These are phyloP conservation scores for Erysimum cheiranthoides DNA, from an alignment of 345 rosid species.

Conservation along the genomic window DNA sequence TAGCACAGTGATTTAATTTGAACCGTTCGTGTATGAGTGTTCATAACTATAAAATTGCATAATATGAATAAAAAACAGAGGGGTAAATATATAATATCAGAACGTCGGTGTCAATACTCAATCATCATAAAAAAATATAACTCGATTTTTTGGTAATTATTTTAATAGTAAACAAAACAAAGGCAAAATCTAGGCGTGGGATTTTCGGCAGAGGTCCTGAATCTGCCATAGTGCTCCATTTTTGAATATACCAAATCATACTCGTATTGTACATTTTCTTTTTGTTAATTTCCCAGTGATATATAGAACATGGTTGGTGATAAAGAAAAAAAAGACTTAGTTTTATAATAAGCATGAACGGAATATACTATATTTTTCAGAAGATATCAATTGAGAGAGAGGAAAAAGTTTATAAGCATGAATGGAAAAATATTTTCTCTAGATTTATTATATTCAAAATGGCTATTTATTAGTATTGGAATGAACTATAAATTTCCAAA, in stretches of 20 bases:
- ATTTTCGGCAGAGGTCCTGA: constrained; percentile 35
- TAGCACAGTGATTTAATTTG: constrained; percentile 33
- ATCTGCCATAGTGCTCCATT: constrained; percentile 43
- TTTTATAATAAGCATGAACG: not conserved
- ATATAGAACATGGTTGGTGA: constrained; percentile 2
- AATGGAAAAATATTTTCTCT: constrained; percentile 1
- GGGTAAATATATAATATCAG: constrained; percentile 23
- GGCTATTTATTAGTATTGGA: not conserved
- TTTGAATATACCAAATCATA: constrained; percentile 43
- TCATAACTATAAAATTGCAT: constrained; percentile 16
- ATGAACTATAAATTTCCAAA: constrained; percentile 5
- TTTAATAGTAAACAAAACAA: constrained; percentile 6
- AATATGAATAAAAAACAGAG: constrained; percentile 5
- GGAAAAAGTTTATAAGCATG: not conserved
- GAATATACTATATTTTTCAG: not conserved
- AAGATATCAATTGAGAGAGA: not conserved
- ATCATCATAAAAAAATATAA: constrained; percentile 9
- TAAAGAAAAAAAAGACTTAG: not conserved
- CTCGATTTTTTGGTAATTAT: not conserved
- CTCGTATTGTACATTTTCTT: constrained; percentile 7
- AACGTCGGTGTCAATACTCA: constrained; percentile 27
- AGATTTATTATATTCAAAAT: not conserved
- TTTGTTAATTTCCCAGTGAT: not conserved
- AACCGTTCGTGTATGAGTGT: constrained; percentile 36
- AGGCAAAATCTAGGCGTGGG: constrained; percentile 35